Base-by-base conservation (phyloP, 129 eudicot species). In the Erigeron canadensis region DNA sequence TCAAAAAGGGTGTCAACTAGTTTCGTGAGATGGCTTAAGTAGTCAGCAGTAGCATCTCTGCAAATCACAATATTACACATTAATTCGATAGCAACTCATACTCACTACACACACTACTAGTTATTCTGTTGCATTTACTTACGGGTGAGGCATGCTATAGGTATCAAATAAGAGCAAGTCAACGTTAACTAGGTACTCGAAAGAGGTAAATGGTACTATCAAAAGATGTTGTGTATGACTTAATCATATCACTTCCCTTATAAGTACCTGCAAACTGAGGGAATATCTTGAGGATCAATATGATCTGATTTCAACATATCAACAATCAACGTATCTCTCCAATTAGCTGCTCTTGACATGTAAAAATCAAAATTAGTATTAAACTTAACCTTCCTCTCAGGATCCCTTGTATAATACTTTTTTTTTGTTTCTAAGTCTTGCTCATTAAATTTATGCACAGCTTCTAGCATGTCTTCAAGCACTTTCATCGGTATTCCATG, bases 11-110 rank as follows among this genome's bases (percentile, higher is more conserved):
- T 65, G 15, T 74, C 60, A 7, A 77, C 87, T 41, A 82, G 10
- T 17, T 46, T 63, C n/a, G 9, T 77, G 7, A 84, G 70, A 47
- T 78, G 79, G 48, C 75, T 72, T 37, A 81, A 34, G 69, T 82
- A 87, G 37, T 82, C 73, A 46, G 82, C 6, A 0, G 79, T 69
- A 8, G 76, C 56, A 4, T 74, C 84, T 74, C 89, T 87, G 67
- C 57, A 17, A 44, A 65, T 53, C 41, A 54, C 19, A 21, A 59
- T 19, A 56, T 4, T 15, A 75, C 65, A 54, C 5, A 4, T 74
- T 64, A 41, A 63, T 39, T 38, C n/a, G 22, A 12, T 16, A 53
- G 10, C 58, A 53, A 5, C 54, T 11, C 34, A 28, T 28, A 28
- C 34, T 28, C 34, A 28, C 0, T 28, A 28, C 34, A 28, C 34